Evolutionary conservation across 2,329 filamentous ascomycete species (phyloP), one percentile per base, ranked within the genome.

Genomic region (Diaporthe citri): DNA sequence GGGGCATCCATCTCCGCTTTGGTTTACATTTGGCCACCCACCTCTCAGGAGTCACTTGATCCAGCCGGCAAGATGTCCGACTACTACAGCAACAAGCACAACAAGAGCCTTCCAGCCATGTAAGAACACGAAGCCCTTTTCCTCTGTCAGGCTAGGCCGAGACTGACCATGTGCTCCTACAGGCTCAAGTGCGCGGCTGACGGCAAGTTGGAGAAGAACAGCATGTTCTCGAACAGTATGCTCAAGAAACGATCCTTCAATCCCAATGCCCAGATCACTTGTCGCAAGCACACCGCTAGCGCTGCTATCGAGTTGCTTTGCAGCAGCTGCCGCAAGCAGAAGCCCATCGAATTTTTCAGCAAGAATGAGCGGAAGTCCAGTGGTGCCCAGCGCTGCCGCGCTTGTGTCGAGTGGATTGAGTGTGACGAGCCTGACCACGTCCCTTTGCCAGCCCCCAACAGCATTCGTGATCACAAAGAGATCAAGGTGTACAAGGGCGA

Each of bases 181-280:
- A 76, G 75, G 67, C 41, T 75, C 25, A 66, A 71, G 22, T 76
- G 75, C 70, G 41, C 39, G 8, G 69, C 55, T 31, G 75, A 76
- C n/a, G 71, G 66, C 48, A 72, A 72, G 73, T 34, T 71, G 66
- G 75, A 76, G 56, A 46, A 31, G n/a, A 43, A 34, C 17, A 60
- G 66, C 22, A 71, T 70, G 55, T 76, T 72, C 39, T 76, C 75
- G 34, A 72, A 71, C 52, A 76, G 66, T 41, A 62, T 75, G 75
- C 69, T 75, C 73, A 72, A 72, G 62, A 76, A 75, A 20, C 74
- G 67, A 51, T n/a, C 28, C 2, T 51, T 56, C 39, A 57, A 64
- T n/a, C 51, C 36, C n/a, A 69, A 43, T 2, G 41, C 28, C 25
- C n/a, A 36, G 15, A 43, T 76, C 25, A 69, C 60, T 17, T 76